Percentiles rank a stretch among this genome's conserved stretches.
Conservation (phyloP, 2,329 filamentous ascomycete genomes). For the Diaporthe citriasiana region DNA sequence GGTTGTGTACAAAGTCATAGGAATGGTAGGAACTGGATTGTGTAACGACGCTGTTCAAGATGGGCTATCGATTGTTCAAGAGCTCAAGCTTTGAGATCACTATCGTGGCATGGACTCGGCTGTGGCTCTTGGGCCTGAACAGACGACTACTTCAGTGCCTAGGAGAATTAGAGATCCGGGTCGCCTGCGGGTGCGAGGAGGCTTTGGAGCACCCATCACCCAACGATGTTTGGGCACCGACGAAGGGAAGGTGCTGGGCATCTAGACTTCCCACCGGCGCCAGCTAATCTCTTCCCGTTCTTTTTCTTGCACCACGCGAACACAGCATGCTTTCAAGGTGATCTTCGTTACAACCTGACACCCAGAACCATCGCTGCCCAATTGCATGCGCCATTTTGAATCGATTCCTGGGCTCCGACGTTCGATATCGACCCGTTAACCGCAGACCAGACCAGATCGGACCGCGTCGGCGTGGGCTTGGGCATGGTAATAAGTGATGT, state of each 20-base stretch:
- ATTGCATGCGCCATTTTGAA: background rate
- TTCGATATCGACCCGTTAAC: background rate
- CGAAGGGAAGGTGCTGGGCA: background rate
- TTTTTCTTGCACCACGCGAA: background rate
- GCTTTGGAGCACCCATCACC: background rate
- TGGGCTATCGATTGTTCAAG: too few species aligned
- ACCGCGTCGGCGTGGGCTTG: background rate
- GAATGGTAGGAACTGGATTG: background rate
- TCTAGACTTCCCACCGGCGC: background rate
- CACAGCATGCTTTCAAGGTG: background rate
- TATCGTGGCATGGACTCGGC: background rate
- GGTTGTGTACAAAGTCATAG: background rate
- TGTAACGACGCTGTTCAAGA: background rate
- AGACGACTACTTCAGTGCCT: too few species aligned
- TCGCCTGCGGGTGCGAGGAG: background rate
- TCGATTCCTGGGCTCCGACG: background rate
- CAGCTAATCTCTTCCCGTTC: background rate
- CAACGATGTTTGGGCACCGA: conserved; percentile 18
- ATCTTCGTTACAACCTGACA: background rate
- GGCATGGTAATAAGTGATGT: background rate
- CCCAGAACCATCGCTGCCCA: conserved; percentile 17
- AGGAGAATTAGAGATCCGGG: background rate
- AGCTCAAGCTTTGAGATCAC: background rate
- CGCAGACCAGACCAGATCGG: conserved; percentile 4
- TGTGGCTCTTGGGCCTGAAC: background rate